phyloP scores from a whole-genome alignment of 768 basidiomycete genomes.

The Terana coerulea region DNA sequence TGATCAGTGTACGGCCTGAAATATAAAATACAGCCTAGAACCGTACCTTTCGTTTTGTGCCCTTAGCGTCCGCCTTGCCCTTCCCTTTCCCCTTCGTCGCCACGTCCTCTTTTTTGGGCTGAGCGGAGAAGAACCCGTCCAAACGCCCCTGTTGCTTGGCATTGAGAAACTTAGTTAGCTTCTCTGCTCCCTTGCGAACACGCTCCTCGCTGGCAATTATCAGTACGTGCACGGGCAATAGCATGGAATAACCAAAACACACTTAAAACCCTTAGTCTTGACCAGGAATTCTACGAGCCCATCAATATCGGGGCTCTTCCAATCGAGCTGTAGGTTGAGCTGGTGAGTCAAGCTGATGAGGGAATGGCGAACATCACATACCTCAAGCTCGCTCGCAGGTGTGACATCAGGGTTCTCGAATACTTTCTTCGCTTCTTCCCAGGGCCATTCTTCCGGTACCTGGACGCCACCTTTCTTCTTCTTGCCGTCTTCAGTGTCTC shows the following conservation, averaged over 20 bases:
- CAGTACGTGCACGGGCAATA: not conserved
- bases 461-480: conserved; percentile 73
- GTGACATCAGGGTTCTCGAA: conserved; percentile 90
- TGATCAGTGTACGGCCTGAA: not conserved
- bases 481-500: conserved; percentile 32
- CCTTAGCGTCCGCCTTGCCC: conserved; percentile 29
- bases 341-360: not conserved
- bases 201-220: conserved; percentile 76
- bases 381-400: conserved; percentile 83
- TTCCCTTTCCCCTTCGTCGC: conserved; percentile 41
- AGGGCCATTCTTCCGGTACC: conserved; percentile 95
- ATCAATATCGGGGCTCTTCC: conserved; percentile 90
- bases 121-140: conserved; percentile 90
- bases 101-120: conserved; percentile 40
- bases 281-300: conserved; percentile 94
- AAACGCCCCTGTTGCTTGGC: conserved; percentile 95
- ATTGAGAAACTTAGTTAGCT: conserved; percentile 80
- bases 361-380: conserved; percentile 25
- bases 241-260: conserved; percentile 24
- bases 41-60: conserved; percentile 52
- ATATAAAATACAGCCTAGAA: not conserved
- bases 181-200: conserved; percentile 92
- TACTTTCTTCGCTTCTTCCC: conserved; percentile 89
- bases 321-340: conserved; percentile 69
- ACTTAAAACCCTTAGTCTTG: conserved; percentile 97